A percentile compares a stretch with the other conserved stretches of the same genome.
Evolutionary conservation across 495 filamentous ascomycete genomes (phyloP).

Genomic region (Schizothecium vesticola): DNA sequence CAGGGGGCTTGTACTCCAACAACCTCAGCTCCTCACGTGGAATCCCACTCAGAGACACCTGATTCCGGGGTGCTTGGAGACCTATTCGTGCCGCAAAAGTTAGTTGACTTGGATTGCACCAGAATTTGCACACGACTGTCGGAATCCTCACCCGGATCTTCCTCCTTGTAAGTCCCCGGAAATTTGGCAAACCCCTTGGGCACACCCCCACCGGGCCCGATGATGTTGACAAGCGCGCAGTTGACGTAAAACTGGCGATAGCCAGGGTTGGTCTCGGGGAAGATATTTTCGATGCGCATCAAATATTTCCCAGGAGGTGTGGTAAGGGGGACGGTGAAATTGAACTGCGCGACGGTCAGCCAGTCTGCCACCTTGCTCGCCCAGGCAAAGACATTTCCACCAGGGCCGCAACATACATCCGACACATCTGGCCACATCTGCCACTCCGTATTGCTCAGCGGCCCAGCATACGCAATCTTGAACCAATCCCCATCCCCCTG

Average conservation of each 20-base stretch:
- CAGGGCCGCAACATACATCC: not conserved
- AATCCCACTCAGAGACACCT: constrained; percentile 3
- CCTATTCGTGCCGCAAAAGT: not conserved
- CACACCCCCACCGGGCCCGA: constrained; percentile 8
- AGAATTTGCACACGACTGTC: not conserved
- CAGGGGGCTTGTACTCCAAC: constrained; percentile 17
- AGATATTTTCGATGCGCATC: constrained; percentile 40
- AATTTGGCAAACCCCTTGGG: constrained; percentile 13
- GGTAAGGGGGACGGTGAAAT: constrained; percentile 33
- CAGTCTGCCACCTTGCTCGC: not conserved
- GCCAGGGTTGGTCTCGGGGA: constrained; percentile 15
- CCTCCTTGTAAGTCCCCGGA: constrained; percentile 14
- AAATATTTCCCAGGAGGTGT: constrained; percentile 43
- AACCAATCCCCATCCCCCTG: constrained; percentile 27
- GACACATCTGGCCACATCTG: not conserved
- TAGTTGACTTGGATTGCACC: not conserved
- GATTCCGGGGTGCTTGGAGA: constrained; percentile 2
- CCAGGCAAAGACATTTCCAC: not conserved
- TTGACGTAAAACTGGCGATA: constrained; percentile 20
- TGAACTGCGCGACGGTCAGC: constrained; percentile 10
- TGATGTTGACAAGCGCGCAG: constrained; percentile 19
- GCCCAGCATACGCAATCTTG: constrained; percentile 23
- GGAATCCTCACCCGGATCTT: constrained; percentile 12
- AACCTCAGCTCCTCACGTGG: constrained; percentile 8
- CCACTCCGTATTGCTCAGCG: constrained; percentile 8